A percentile compares a stretch with the other conserved stretches of the same genome.
Conservation (phyloP, 2,329 filamentous ascomycete species). For the Colletotrichum magnum region DNA sequence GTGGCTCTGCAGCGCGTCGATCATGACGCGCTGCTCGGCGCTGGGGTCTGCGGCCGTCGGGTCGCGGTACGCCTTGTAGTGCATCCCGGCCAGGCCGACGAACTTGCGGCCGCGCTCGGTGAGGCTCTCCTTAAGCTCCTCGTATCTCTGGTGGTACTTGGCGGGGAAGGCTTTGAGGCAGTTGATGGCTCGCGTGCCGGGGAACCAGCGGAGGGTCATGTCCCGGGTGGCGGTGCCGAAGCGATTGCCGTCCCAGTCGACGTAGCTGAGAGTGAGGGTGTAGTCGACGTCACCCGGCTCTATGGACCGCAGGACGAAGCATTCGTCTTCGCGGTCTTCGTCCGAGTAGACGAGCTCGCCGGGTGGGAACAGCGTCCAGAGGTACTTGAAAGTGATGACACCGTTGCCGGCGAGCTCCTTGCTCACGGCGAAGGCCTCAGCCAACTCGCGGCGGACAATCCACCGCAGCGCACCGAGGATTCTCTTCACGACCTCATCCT, state of each 20-base stretch:
- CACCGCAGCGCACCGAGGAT: slow-evolving; percentile 39
- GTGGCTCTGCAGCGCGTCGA: slow-evolving; percentile 9
- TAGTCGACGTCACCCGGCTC: slow-evolving; percentile 54
- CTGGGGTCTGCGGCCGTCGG: slow-evolving; percentile 27
- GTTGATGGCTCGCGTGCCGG: slow-evolving; percentile 59
- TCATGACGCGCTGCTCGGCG: slow-evolving; percentile 28
- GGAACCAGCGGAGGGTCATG: slow-evolving; percentile 56
- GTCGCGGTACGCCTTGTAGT: slow-evolving; percentile 61
- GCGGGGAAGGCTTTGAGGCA: slow-evolving; percentile 60
- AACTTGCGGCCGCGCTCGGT: slow-evolving; percentile 59
- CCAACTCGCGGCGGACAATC: slow-evolving; percentile 66
- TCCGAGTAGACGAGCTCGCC: slow-evolving; percentile 56
- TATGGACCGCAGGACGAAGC: slow-evolving; percentile 48
- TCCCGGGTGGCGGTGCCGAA: slow-evolving; percentile 57
- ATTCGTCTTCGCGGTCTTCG: slow-evolving; percentile 55
- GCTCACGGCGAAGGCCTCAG: slow-evolving; percentile 63
- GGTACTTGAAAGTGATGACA: slow-evolving; percentile 66
- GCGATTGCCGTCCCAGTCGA: slow-evolving; percentile 62
- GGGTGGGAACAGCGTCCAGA: slow-evolving; percentile 67
- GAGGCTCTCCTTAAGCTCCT: slow-evolving; percentile 51
- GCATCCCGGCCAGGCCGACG: slow-evolving; percentile 58
- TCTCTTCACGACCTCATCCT: slow-evolving; percentile 36
- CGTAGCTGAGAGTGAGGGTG: slow-evolving; percentile 54
- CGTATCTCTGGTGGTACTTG: slow-evolving; percentile 56
- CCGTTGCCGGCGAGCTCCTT: slow-evolving; percentile 66